These are phyloP conservation scores for Plantago lanceolata DNA, from an alignment of 305 asterid genomes.

Conservation along the genomic window DNA sequence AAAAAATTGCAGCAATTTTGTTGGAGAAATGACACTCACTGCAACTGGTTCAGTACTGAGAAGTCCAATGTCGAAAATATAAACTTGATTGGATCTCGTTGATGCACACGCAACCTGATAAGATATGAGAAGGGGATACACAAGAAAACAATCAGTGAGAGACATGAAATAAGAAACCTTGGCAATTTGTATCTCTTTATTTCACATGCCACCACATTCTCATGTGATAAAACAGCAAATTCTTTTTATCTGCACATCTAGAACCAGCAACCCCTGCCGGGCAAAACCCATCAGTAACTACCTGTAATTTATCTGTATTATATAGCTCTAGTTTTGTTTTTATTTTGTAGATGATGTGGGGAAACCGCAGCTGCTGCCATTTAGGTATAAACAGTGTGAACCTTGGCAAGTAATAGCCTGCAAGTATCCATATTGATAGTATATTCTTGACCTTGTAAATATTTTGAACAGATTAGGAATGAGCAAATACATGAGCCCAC, in stretches of 20 bases:
- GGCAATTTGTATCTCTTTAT: constrained; percentile 16
- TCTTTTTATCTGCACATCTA: not conserved
- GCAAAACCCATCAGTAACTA: too few relatives aligned
- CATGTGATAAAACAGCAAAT: not conserved
- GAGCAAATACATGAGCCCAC: too few relatives aligned
- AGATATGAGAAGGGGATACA: not conserved
- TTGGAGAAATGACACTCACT: constrained; percentile 47
- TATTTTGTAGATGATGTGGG: too few relatives aligned
- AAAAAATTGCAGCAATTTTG: constrained; percentile 4
- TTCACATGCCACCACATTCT: constrained; percentile 1
- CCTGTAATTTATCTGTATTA: too few relatives aligned
- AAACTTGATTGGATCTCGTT: constrained; percentile 53
- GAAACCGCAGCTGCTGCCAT: too few relatives aligned
- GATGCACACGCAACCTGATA: constrained; percentile 81
- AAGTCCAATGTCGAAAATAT: constrained; percentile 75
- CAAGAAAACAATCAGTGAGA: not conserved
- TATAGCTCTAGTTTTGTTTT: too few relatives aligned
- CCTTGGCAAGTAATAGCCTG: too few relatives aligned
- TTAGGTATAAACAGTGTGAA: too few relatives aligned
- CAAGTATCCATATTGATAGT: too few relatives aligned
- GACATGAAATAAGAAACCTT: not conserved
- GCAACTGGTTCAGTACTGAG: constrained; percentile 70
- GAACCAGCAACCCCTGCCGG: not conserved
- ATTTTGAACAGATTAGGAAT: too few relatives aligned
- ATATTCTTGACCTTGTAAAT: too few relatives aligned